phyloP scores from a whole-genome alignment of 768 basidiomycete species.

The Amanita pseudoporphyria region DNA sequence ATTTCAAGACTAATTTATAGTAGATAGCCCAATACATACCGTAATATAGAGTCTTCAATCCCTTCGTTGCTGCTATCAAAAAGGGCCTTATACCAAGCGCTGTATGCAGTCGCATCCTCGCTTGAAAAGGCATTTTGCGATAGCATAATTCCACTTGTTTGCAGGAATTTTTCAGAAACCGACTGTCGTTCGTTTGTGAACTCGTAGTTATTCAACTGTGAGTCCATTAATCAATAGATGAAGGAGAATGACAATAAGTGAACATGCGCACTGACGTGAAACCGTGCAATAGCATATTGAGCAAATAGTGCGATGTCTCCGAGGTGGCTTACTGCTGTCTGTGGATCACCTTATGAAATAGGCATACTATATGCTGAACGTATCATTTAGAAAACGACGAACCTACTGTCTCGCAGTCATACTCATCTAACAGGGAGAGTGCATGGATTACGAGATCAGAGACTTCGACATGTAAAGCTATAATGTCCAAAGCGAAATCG shows the following conservation, averaged over 20 bases:
- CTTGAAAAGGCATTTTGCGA: conserved; percentile 28
- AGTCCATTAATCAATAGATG: conserved; percentile 1
- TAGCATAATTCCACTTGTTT: conserved; percentile 35
- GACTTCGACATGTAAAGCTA: conserved; percentile 60
- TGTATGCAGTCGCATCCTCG: conserved; percentile 36
- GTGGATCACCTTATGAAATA: conserved; percentile 57
- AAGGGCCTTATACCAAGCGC: conserved; percentile 65
- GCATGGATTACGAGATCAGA: conserved; percentile 55
- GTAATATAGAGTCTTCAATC: conserved; percentile 70
- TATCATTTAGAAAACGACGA: conserved; percentile 16
- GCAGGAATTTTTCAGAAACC: conserved; percentile 42
- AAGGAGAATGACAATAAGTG: neutral
- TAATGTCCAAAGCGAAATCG: conserved; percentile 52
- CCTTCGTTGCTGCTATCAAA: conserved; percentile 74
- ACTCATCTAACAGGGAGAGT: conserved; percentile 54
- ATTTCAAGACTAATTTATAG: conserved; percentile 1
- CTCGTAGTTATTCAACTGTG: conserved; percentile 39
- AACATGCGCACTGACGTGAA: conserved; percentile 34
- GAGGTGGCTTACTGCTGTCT: conserved; percentile 68
- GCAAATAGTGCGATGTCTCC: conserved; percentile 73
- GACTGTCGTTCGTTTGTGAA: conserved; percentile 37
- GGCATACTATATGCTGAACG: neutral
- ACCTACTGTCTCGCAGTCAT: conserved; percentile 79
- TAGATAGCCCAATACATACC: conserved; percentile 24
- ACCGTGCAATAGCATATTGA: conserved; percentile 57